Conservation (phyloP, 73 alveolate genomes). For the Paramecium caudatum region DNA sequence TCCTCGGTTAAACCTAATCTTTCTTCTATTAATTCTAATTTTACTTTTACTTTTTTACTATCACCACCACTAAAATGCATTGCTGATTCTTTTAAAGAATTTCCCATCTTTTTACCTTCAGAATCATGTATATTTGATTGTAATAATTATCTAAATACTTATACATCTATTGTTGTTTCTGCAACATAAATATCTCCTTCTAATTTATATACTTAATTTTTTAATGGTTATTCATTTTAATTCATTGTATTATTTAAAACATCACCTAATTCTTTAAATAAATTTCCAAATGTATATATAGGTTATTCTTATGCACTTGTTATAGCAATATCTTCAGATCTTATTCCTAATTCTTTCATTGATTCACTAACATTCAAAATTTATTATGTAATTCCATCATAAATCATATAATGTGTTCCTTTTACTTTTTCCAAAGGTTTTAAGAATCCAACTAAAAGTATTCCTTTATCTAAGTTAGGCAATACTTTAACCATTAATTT, state of each 20-base stretch:
- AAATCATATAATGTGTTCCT: slow-evolving; percentile 57
- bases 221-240: slow-evolving; percentile 9
- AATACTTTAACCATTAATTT: slow-evolving; percentile 71
- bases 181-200: slow-evolving; percentile 3
- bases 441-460: slow-evolving; percentile 75
- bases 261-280: slow-evolving; percentile 67
- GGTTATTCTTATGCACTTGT: slow-evolving; percentile 40
- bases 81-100: slow-evolving; percentile 14
- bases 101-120: slow-evolving; percentile 42
- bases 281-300: neutral
- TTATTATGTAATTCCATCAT: slow-evolving; percentile 2
- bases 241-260: neutral
- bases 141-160: slow-evolving; percentile 1
- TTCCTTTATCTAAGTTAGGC: slow-evolving; percentile 78
- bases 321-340: slow-evolving; percentile 4
- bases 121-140: slow-evolving; percentile 35
- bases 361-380: slow-evolving; percentile 37
- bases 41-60: slow-evolving; percentile 19
- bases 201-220: neutral
- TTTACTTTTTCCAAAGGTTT: slow-evolving; percentile 25
- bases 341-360: slow-evolving; percentile 52
- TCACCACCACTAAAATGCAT: neutral
- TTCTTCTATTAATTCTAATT: slow-evolving; percentile 40
- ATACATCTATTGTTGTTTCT: slow-evolving; percentile 1
- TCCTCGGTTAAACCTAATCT: neutral